Evolutionary conservation across 495 filamentous ascomycete species (phyloP).

Genomic region (Talaromyces ruber): DNA sequence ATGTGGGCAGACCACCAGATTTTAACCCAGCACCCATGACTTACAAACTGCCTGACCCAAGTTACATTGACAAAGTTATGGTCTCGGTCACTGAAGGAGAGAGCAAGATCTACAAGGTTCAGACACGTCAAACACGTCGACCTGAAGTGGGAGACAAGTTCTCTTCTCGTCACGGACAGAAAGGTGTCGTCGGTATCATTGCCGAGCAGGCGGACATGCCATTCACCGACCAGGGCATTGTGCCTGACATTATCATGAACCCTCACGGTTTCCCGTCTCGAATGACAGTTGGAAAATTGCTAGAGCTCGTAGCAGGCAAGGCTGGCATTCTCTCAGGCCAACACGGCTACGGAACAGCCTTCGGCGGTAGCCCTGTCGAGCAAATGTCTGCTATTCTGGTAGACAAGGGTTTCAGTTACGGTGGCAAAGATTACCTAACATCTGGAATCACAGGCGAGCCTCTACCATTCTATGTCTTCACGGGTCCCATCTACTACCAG

Average conservation of each 20-base stretch:
- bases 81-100: conserved; percentile 78
- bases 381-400: conserved; percentile 81
- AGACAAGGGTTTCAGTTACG: conserved; percentile 85
- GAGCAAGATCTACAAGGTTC: conserved; percentile 75
- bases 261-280: conserved; percentile 98
- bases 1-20: conserved; percentile 46
- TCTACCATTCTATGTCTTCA: conserved; percentile 94
- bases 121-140: conserved; percentile 84
- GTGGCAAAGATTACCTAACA: conserved; percentile 93
- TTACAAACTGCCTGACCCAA: conserved; percentile 76
- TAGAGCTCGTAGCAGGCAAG: conserved; percentile 92
- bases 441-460: conserved; percentile 91
- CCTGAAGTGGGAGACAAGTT: conserved; percentile 98
- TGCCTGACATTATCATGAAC: conserved; percentile 99
- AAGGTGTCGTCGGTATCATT: conserved; percentile 95
- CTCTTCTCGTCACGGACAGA: conserved; percentile 95
- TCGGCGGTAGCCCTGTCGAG: conserved; percentile 85
- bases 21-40: conserved; percentile 62
- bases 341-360: conserved; percentile 86
- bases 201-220: conserved; percentile 95
- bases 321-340: conserved; percentile 77
- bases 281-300: conserved; percentile 98
- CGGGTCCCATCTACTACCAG: conserved; percentile 98
- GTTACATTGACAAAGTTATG: conserved; percentile 92
- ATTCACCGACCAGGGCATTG: conserved; percentile 83